phyloP scores from a whole-genome alignment of 78 protist genomes.

The Ministeria vibrans region DNA sequence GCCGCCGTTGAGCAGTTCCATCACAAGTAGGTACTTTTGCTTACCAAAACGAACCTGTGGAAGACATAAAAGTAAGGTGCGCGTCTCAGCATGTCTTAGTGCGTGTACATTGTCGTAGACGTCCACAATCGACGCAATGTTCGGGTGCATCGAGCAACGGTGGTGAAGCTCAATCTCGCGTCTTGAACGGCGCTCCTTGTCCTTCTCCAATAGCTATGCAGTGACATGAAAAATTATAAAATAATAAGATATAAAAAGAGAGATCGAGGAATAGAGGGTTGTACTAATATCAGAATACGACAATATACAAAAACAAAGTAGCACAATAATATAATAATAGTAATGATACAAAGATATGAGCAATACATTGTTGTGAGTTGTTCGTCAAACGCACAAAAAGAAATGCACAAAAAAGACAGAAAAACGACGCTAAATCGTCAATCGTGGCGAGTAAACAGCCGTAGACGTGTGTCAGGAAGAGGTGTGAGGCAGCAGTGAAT shows the following conservation, averaged over 20 bases:
- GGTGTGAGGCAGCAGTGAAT: too few relatives aligned
- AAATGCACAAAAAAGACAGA: too few relatives aligned
- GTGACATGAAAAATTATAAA: not conserved
- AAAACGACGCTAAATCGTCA: too few relatives aligned
- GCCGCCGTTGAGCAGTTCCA: too few relatives aligned
- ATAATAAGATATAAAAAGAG: not conserved
- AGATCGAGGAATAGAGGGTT: not conserved
- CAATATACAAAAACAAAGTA: not conserved
- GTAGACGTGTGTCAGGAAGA: too few relatives aligned
- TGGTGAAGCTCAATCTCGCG: slow-evolving; percentile 27
- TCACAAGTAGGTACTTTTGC: too few relatives aligned
- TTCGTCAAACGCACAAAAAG: too few relatives aligned
- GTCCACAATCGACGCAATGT: slow-evolving; percentile 22
- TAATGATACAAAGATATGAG: not conserved
- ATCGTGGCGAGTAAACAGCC: too few relatives aligned
- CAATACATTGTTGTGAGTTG: not conserved
- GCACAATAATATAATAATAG: not conserved
- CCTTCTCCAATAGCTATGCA: not conserved
- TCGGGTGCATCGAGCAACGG: slow-evolving; percentile 24
- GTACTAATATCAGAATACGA: not conserved
- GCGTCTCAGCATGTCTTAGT: too few relatives aligned
- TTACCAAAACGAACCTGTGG: too few relatives aligned
- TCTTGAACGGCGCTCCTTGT: slow-evolving; percentile 15
- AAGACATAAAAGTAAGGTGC: too few relatives aligned
- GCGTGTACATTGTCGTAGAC: slow-evolving; percentile 22